A percentile compares a stretch with the other conserved stretches of the same genome.
Conservation (phyloP, 2,329 filamentous ascomycete genomes). For the Calonectria ilicicola region DNA sequence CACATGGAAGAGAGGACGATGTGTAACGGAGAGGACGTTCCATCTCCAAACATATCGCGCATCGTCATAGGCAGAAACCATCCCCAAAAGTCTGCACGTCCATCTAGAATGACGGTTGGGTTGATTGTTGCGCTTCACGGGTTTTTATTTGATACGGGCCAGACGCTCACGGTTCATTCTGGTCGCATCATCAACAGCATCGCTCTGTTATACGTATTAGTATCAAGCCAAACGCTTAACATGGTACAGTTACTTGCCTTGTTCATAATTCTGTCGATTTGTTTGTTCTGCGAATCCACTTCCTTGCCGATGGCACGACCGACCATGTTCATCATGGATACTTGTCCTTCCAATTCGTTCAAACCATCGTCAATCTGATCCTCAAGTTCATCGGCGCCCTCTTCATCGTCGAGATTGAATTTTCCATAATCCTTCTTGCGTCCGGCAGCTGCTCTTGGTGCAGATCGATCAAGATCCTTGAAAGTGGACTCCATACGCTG, state of each 20-base stretch:
- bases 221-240: not conserved
- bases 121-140: not conserved
- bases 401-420: constrained; percentile 82
- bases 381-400: constrained; percentile 60
- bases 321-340: constrained; percentile 78
- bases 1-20: not conserved
- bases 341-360: constrained; percentile 77
- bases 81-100: not conserved
- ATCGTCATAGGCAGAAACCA: not conserved
- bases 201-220: constrained; percentile 69
- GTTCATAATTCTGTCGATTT: constrained; percentile 79
- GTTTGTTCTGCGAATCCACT: constrained; percentile 80
- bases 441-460: constrained; percentile 39
- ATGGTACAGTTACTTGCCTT: constrained; percentile 68
- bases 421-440: constrained; percentile 65
- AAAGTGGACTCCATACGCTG: constrained; percentile 67
- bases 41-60: not conserved
- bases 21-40: not conserved
- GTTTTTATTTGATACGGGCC: constrained; percentile 66
- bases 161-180: constrained; percentile 81
- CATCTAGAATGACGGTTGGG: not conserved
- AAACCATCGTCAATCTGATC: constrained; percentile 68
- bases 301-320: constrained; percentile 81
- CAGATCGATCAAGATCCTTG: constrained; percentile 51
- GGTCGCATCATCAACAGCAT: constrained; percentile 84